A percentile compares a stretch with the other conserved stretches of the same genome.
These are phyloP conservation scores for Russula dissimulans DNA, from an alignment of 768 basidiomycete genomes.

Conservation along the genomic window DNA sequence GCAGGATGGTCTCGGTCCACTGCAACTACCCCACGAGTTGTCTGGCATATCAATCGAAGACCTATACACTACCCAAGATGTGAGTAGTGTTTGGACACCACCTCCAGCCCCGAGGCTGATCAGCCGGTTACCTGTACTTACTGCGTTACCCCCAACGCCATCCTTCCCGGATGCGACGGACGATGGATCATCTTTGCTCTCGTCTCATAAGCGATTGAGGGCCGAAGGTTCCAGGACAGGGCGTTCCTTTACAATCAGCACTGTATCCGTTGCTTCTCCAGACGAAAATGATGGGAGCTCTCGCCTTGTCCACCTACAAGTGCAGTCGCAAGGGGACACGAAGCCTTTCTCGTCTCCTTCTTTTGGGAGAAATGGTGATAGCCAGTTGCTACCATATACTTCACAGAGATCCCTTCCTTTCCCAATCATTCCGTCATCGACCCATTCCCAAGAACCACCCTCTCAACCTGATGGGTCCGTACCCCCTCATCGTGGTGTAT, in stretches of 20 bases:
- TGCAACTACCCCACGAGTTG: constrained; percentile 13
- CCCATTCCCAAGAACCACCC: not conserved
- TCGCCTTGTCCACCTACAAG: constrained; percentile 7
- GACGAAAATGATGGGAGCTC: constrained; percentile 7
- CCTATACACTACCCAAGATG: not conserved
- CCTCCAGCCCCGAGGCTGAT: constrained; percentile 14
- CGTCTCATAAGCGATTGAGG: constrained; percentile 13
- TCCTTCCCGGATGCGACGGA: not conserved
- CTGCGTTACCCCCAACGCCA: not conserved
- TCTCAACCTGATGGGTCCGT: not conserved
- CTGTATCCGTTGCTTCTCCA: not conserved
- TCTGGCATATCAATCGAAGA: constrained; percentile 10
- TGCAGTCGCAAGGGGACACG: constrained; percentile 1
- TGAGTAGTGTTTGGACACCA: constrained; percentile 2
- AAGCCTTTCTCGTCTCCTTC: constrained; percentile 10
- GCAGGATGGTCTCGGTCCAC: constrained; percentile 7
- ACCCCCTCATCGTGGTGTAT: not conserved
- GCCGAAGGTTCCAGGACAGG: constrained; percentile 11
- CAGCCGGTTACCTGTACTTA: constrained; percentile 3
- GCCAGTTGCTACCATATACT: not conserved
- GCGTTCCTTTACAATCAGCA: constrained; percentile 11
- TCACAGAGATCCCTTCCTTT: constrained; percentile 15
- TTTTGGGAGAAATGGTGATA: not conserved
- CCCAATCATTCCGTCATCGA: not conserved
- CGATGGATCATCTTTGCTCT: constrained; percentile 7